Evolutionary conservation across 345 rosid genomes (phyloP).

Genomic region (Lepidium aucheri): DNA sequence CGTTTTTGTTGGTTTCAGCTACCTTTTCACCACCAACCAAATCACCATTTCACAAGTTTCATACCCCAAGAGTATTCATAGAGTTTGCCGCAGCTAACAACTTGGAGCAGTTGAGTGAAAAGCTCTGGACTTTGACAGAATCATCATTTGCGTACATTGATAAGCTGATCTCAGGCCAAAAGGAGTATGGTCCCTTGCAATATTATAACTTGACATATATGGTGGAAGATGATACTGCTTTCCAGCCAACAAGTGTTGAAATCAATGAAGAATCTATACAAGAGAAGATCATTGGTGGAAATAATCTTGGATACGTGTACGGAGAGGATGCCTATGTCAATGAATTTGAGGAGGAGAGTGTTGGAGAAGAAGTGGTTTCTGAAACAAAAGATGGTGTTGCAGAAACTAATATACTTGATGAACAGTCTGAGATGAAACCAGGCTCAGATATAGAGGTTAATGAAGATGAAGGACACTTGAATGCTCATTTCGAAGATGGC

Average conservation of each 20-base stretch:
- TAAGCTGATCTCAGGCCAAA: conserved; percentile 21
- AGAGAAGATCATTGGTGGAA: neutral
- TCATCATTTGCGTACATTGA: conserved; percentile 27
- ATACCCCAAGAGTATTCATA: conserved; percentile 36
- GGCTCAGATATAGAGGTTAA: neutral
- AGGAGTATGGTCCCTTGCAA: conserved; percentile 25
- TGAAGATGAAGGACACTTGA: neutral
- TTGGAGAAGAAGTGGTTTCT: neutral
- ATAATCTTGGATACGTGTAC: neutral
- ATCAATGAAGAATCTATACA: neutral
- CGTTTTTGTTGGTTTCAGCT: conserved; percentile 27
- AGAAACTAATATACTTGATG: neutral
- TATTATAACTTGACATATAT: conserved; percentile 49
- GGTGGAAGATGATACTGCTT: conserved; percentile 29
- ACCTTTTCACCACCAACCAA: conserved; percentile 27
- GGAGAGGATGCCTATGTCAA: neutral
- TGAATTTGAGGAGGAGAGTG: neutral
- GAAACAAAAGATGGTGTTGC: conserved; percentile 1
- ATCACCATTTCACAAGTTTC: conserved; percentile 22
- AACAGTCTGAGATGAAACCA: conserved; percentile 5
- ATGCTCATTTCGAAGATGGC: neutral
- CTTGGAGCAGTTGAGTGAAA: conserved; percentile 29
- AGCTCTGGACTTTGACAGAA: conserved; percentile 30
- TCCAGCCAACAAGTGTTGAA: conserved; percentile 14
- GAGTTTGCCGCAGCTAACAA: conserved; percentile 26